These are phyloP conservation scores for Heritiera littoralis DNA, from an alignment of 345 rosid genomes.

Conservation along the genomic window DNA sequence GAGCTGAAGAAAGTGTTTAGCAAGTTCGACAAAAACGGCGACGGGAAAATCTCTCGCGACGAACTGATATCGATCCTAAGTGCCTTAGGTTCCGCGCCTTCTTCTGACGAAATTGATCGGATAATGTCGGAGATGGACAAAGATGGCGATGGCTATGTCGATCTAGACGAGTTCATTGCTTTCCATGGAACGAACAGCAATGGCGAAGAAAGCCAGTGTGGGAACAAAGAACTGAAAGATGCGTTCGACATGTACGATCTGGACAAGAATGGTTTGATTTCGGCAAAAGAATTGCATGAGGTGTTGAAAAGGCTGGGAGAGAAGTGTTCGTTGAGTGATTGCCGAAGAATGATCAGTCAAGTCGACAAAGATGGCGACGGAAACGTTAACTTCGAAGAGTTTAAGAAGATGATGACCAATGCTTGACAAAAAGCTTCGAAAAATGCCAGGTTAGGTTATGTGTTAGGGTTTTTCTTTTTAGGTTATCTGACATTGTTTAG, in stretches of 20 bases:
- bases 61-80: constrained; percentile 65
- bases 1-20: constrained; percentile 60
- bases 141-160: constrained; percentile 81
- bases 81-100: constrained; percentile 51
- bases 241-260: constrained; percentile 87
- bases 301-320: constrained; percentile 82
- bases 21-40: constrained; percentile 85
- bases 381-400: constrained; percentile 89
- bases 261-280: constrained; percentile 79
- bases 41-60: constrained; percentile 78
- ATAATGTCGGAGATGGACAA: constrained; percentile 81
- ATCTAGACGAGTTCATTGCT: constrained; percentile 73
- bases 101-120: constrained; percentile 52
- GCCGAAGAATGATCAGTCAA: constrained; percentile 77
- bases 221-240: constrained; percentile 59
- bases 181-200: constrained; percentile 28
- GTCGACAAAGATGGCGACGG: constrained; percentile 95
- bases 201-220: constrained; percentile 4
- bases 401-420: constrained; percentile 79
- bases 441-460: neutral
- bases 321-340: constrained; percentile 64
- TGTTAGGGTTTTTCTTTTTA: neutral
- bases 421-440: neutral
- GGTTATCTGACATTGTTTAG: neutral
- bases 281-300: constrained; percentile 67